Conservation (phyloP, 2,329 filamentous ascomycete genomes). For the Ceratocystis eucalypticola region DNA sequence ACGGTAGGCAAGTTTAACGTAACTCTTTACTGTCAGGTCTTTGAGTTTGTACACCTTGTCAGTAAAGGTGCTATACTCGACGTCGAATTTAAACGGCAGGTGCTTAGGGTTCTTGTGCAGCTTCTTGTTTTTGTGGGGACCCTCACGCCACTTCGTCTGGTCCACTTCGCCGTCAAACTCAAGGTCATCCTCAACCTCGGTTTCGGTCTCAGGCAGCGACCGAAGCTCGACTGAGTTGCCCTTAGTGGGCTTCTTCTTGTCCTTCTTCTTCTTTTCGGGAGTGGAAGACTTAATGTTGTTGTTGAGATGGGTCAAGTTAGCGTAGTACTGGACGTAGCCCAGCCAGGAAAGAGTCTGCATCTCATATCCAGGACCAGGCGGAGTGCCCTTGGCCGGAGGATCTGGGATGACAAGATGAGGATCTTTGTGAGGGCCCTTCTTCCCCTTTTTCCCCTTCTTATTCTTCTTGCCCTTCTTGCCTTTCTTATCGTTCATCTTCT, state of each 20-base stretch:
- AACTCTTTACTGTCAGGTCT: constrained; percentile 74
- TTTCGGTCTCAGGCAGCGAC: constrained; percentile 8
- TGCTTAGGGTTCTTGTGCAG: constrained; percentile 42
- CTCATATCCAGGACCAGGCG: constrained; percentile 81
- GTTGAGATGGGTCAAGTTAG: constrained; percentile 85
- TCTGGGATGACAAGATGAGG: constrained; percentile 53
- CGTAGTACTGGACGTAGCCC: constrained; percentile 81
- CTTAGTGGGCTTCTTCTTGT: constrained; percentile 22
- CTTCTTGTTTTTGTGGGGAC: constrained; percentile 48
- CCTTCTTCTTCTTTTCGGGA: constrained; percentile 24
- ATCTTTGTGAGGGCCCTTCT: constrained; percentile 40
- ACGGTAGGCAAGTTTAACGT: constrained; percentile 62
- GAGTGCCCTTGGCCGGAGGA: constrained; percentile 55
- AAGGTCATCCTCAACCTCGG: not conserved
- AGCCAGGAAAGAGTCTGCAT: constrained; percentile 67
- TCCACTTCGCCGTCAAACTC: constrained; percentile 21
- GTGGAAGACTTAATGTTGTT: constrained; percentile 39
- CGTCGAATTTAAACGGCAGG: constrained; percentile 55
- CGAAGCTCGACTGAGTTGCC: constrained; percentile 13
- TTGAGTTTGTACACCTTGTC: constrained; percentile 61
- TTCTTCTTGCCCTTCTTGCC: constrained; percentile 28
- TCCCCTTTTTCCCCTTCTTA: constrained; percentile 33
- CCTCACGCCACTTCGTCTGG: constrained; percentile 46
- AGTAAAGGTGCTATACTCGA: constrained; percentile 75
- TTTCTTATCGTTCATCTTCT: constrained; percentile 25